Conservation (phyloP, 768 basidiomycete species). For the Termitomyces heimii region DNA sequence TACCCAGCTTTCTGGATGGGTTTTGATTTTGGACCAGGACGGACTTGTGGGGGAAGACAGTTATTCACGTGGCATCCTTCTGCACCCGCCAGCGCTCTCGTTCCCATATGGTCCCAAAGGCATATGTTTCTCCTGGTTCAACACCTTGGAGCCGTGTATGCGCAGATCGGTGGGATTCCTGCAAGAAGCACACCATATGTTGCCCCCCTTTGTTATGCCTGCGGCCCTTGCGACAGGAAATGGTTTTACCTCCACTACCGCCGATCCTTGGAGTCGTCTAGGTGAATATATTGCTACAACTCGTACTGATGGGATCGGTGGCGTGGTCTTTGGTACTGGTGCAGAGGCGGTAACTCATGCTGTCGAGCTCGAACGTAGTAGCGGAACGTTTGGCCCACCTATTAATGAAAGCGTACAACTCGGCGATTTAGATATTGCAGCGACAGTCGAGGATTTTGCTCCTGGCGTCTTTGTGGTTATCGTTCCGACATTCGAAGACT, state of each 20-base stretch:
- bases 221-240: constrained; percentile 18
- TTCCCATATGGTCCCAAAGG: constrained; percentile 40
- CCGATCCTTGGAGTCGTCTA: constrained; percentile 20
- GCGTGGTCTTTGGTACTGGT: constrained; percentile 23
- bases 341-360: not conserved
- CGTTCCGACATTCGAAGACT: constrained; percentile 27
- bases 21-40: constrained; percentile 45
- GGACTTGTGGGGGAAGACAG: constrained; percentile 32
- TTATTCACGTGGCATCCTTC: constrained; percentile 29
- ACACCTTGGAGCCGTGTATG: constrained; percentile 23
- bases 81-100: constrained; percentile 30
- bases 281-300: constrained; percentile 19
- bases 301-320: constrained; percentile 27
- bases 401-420: not conserved
- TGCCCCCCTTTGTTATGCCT: constrained; percentile 58
- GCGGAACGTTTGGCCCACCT: not conserved
- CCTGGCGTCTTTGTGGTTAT: constrained; percentile 26
- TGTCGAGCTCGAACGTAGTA: constrained; percentile 1
- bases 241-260: constrained; percentile 18
- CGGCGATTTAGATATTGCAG: not conserved
- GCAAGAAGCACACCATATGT: constrained; percentile 41
- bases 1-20: constrained; percentile 35
- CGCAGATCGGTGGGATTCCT: constrained; percentile 19
- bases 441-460: not conserved
- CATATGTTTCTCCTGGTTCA: constrained; percentile 15